These are phyloP conservation scores for Truncatella angustata DNA, from an alignment of 2,329 filamentous ascomycete species.

Conservation along the genomic window DNA sequence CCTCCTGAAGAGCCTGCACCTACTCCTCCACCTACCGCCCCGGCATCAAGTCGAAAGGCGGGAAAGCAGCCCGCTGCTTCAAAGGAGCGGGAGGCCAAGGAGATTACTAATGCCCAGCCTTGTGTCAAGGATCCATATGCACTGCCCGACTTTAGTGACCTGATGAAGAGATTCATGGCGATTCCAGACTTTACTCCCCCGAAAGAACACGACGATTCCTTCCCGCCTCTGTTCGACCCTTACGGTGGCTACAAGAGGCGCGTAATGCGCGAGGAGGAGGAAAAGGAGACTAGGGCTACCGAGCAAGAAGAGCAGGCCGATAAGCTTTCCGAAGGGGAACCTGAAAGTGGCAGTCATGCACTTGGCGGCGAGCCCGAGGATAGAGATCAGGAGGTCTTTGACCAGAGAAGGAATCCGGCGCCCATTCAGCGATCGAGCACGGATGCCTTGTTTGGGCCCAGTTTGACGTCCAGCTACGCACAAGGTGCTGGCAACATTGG, in stretches of 20 bases:
- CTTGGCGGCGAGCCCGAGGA: constrained; percentile 93
- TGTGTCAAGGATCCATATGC: constrained; percentile 9
- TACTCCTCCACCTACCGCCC: constrained; percentile 22
- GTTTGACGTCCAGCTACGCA: constrained; percentile 46
- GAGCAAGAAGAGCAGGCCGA: constrained; percentile 50
- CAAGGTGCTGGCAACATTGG: constrained; percentile 50
- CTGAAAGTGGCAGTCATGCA: constrained; percentile 80
- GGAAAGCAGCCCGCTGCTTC: constrained; percentile 25
- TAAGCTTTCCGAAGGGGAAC: constrained; percentile 64
- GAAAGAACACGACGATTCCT: constrained; percentile 29
- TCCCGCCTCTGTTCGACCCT: constrained; percentile 79
- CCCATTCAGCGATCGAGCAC: constrained; percentile 67
- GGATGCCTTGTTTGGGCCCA: constrained; percentile 54
- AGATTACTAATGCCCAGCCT: constrained; percentile 13
- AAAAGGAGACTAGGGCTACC: constrained; percentile 41
- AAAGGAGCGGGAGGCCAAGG: constrained; percentile 13
- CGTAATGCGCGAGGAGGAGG: constrained; percentile 65
- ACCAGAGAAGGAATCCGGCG: constrained; percentile 63
- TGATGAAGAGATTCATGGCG: constrained; percentile 22
- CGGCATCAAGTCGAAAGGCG: constrained; percentile 21
- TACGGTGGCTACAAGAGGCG: constrained; percentile 80
- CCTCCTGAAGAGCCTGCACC: constrained; percentile 26
- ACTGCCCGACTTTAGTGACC: constrained; percentile 20
- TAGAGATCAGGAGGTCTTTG: constrained; percentile 53
- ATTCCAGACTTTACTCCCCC: constrained; percentile 26